Evolutionary conservation across 768 basidiomycete genomes (phyloP), one percentile per base, ranked within the genome.

Genomic region (Scleroderma bovista): DNA sequence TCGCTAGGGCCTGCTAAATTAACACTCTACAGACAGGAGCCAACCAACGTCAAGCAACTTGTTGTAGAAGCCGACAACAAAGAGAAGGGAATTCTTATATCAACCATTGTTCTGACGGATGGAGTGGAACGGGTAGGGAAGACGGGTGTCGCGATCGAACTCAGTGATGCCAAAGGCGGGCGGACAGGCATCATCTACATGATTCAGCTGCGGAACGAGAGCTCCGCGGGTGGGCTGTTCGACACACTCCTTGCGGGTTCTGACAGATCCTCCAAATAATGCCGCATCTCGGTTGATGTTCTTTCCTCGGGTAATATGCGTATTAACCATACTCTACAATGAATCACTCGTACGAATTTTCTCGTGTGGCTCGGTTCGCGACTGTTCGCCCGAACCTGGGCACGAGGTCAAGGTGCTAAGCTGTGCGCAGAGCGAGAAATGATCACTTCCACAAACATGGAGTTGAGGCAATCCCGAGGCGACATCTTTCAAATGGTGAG

Each of bases 121-220:
- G 96, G 94, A 8, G 95, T 98, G 23, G 96, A 99, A 70, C 78
- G 95, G 41, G 95, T 99, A n/a, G 96, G 91, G 19, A 97, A 95
- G 72, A 98, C 95, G 2, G 96, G 96, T 13, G 86, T 99, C 36
- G 96, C 96, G 40, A 86, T 99, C 54, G 95, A 98, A 68, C 71
- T 99, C 46, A 93, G 90, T 67, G 90, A 94, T 72, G 56, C 66
- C 1, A 77, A 83, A 50, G 96, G 96, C n/a, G 67, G 80, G 44
- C 80, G 95, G 52, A 94, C 94, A 13, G 96, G 95, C 22, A 83
- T 97, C 62, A 74, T 98, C 49, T 96, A 99, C 68, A 96, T 99
- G 96, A 84, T 98, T 48, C 94, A 98, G 69, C 69, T 94, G 41
- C 83, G 91, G 57, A 94, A 89, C 65, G 95, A 98, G 71, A 78